Conservation (phyloP, 75 land plant species). For the Adiantum capillusveneris region DNA sequence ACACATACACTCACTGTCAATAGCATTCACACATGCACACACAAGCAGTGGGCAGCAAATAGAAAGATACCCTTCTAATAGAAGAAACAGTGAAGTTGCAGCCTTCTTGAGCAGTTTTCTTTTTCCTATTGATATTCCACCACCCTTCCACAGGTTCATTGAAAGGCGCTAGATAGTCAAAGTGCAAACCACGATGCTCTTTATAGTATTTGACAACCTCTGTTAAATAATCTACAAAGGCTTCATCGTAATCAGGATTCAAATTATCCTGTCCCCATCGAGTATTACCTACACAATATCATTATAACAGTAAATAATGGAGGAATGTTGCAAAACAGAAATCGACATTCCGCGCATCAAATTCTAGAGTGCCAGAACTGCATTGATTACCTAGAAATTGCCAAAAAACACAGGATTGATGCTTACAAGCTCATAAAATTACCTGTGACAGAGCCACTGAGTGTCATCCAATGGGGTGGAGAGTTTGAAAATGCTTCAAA, state of each 20-base stretch:
- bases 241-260: constrained; percentile 16
- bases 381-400: no score
- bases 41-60: no score
- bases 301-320: neutral
- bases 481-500: constrained; percentile 35
- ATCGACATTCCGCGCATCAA: neutral
- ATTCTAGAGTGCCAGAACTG: no score
- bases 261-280: constrained; percentile 26
- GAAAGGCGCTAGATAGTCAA: constrained; percentile 27
- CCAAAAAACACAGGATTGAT: no score
- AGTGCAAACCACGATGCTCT: constrained; percentile 17
- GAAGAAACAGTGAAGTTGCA: constrained; percentile 23
- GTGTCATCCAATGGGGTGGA: constrained; percentile 34
- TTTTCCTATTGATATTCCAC: constrained; percentile 29
- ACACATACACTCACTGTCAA: no score
- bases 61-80: constrained; percentile 17
- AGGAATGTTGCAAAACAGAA: neutral
- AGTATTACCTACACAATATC: constrained; percentile 15
- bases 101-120: constrained; percentile 29
- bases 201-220: constrained; percentile 25
- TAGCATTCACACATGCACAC: no score
- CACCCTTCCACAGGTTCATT: constrained; percentile 38
- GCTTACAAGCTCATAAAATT: no score
- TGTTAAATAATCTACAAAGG: constrained; percentile 30
- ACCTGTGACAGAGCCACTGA: constrained; percentile 38